These are phyloP conservation scores for Rutstroemia sp. DNA, from an alignment of 2,329 filamentous ascomycete genomes.

Conservation along the genomic window DNA sequence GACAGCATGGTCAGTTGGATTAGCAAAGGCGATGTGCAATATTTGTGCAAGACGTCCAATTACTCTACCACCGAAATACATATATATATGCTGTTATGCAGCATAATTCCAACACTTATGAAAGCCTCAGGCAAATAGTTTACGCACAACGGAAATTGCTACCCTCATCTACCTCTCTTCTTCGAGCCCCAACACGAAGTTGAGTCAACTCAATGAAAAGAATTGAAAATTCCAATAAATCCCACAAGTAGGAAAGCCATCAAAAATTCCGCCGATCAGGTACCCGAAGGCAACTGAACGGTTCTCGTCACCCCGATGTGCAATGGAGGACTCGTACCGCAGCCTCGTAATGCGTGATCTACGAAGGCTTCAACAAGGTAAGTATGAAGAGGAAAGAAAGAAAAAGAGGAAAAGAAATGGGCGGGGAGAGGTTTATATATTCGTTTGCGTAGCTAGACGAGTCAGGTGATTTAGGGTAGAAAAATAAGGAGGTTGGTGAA, in stretches of 20 bases:
- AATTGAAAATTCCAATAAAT: background rate
- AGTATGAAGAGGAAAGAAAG: conserved; percentile 28
- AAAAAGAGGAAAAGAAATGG: conserved; percentile 11
- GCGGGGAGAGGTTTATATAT: background rate
- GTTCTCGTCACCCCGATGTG: conserved; percentile 45
- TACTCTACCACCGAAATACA: too few species aligned
- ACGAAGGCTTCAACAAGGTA: conserved; percentile 29
- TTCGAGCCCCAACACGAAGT: conserved; percentile 29
- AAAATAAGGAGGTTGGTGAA: too few species aligned
- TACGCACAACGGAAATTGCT: background rate
- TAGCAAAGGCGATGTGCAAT: too few species aligned
- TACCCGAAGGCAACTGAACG: conserved; percentile 30
- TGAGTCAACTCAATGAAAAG: conserved; percentile 33
- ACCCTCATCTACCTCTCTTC: conserved; percentile 23
- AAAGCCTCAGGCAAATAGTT: too few species aligned
- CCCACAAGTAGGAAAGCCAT: conserved; percentile 18
- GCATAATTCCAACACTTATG: too few species aligned
- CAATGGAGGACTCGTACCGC: conserved; percentile 45
- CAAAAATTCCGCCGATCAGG: conserved; percentile 32
- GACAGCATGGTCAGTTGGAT: too few species aligned
- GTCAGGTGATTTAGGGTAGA: too few species aligned
- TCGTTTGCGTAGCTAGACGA: background rate
- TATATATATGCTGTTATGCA: too few species aligned
- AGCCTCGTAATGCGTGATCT: conserved; percentile 26
- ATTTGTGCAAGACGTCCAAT: too few species aligned